Percentiles rank a stretch among this genome's conserved stretches.
Conservation (phyloP, 805 yeast species). For the Ogataea zsoltii region DNA sequence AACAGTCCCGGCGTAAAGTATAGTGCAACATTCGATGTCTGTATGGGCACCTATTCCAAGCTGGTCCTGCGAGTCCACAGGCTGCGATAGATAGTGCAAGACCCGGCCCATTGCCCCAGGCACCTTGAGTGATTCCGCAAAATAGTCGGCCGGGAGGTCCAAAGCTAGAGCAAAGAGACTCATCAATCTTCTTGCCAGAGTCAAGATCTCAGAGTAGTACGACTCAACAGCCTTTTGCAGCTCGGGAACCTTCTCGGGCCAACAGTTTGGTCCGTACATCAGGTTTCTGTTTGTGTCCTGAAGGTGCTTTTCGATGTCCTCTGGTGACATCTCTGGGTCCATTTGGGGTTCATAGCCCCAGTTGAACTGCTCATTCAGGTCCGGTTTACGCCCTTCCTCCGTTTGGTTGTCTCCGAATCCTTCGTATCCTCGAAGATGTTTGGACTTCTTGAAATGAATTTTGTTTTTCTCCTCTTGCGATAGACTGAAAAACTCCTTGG, state of each 20-base stretch:
- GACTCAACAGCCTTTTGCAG: slow-evolving; percentile 24
- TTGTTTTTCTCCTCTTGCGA: slow-evolving; percentile 26
- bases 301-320: slow-evolving; percentile 22
- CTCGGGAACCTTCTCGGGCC: slow-evolving; percentile 34
- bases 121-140: slow-evolving; percentile 22
- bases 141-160: slow-evolving; percentile 30
- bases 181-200: slow-evolving; percentile 29
- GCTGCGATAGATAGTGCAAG: slow-evolving; percentile 35
- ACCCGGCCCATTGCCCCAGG: slow-evolving; percentile 34
- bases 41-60: slow-evolving; percentile 40
- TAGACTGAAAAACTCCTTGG: slow-evolving; percentile 27
- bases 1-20: slow-evolving; percentile 33
- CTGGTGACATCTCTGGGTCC: slow-evolving; percentile 30
- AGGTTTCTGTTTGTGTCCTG: slow-evolving; percentile 17
- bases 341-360: slow-evolving; percentile 34
- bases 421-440: slow-evolving; percentile 22
- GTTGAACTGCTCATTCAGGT: slow-evolving; percentile 23
- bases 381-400: slow-evolving; percentile 23
- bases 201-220: slow-evolving; percentile 26
- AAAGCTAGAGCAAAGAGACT: slow-evolving; percentile 31
- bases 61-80: slow-evolving; percentile 26
- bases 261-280: slow-evolving; percentile 26
- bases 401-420: slow-evolving; percentile 26
- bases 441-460: slow-evolving; percentile 19
- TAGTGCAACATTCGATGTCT: slow-evolving; percentile 35